These are phyloP conservation scores for Penicillium sumatraense DNA, from an alignment of 2,329 filamentous ascomycete genomes.

Conservation along the genomic window DNA sequence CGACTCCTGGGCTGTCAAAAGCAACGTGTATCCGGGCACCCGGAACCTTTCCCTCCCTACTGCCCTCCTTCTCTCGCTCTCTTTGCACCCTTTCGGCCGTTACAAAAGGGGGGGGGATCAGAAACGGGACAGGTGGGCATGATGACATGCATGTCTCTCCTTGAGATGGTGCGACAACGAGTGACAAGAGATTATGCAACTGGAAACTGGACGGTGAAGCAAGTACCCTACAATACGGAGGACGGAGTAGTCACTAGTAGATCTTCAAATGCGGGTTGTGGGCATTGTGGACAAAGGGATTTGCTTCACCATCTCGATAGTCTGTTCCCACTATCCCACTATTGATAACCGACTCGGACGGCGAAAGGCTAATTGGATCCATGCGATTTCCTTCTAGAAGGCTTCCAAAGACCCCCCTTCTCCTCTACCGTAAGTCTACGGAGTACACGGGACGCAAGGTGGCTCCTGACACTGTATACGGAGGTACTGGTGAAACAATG, in stretches of 20 bases:
- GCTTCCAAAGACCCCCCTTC: constrained; percentile 24
- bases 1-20: constrained; percentile 1
- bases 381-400: constrained; percentile 38
- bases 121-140: constrained; percentile 1
- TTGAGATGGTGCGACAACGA: constrained; percentile 20
- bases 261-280: constrained; percentile 9
- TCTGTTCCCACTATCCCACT: constrained; percentile 22
- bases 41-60: neutral
- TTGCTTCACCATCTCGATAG: constrained; percentile 24
- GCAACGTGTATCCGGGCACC: constrained; percentile 4
- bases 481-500: constrained; percentile 1
- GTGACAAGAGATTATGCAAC: neutral
- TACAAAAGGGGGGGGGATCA: neutral
- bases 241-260: too few species aligned
- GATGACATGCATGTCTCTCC: constrained; percentile 17
- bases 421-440: constrained; percentile 3
- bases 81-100: neutral
- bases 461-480: constrained; percentile 19
- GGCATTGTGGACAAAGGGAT: constrained; percentile 7
- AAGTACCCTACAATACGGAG: too few species aligned
- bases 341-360: constrained; percentile 30
- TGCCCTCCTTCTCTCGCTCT: neutral
- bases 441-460: constrained; percentile 16
- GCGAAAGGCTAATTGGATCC: constrained; percentile 31
- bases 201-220: constrained; percentile 2